A percentile compares a stretch with the other conserved stretches of the same genome.
These are phyloP conservation scores for Salvia sclarea DNA, from an alignment of 305 asterid species.

Conservation along the genomic window DNA sequence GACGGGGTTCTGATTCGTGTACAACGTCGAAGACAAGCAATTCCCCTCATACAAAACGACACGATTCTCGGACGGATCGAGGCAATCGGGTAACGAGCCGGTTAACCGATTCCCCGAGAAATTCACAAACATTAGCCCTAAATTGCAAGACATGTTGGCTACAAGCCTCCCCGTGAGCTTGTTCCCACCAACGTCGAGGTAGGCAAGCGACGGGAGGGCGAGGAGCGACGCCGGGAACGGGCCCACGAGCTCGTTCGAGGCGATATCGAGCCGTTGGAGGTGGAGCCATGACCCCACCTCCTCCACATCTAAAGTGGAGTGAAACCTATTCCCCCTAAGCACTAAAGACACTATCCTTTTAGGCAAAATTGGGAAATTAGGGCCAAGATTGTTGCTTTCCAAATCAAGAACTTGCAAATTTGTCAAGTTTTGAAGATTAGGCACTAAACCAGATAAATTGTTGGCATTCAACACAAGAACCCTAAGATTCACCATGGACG, in stretches of 20 bases:
- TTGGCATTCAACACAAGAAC: slow-evolving; percentile 56
- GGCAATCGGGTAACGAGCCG: slow-evolving; percentile 78
- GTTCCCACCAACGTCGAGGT: slow-evolving; percentile 69
- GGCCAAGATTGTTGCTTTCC: slow-evolving; percentile 64
- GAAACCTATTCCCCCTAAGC: slow-evolving; percentile 63
- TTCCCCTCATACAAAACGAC: slow-evolving; percentile 56
- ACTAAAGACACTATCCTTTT: slow-evolving; percentile 57
- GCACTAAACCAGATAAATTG: slow-evolving; percentile 55
- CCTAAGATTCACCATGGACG: slow-evolving; percentile 53
- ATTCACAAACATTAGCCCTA: slow-evolving; percentile 51
- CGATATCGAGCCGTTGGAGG: slow-evolving; percentile 61
- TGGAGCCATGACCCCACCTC: slow-evolving; percentile 52
- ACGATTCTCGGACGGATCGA: slow-evolving; percentile 31
- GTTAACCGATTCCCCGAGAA: slow-evolving; percentile 64
- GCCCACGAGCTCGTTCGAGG: slow-evolving; percentile 63
- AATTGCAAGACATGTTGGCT: slow-evolving; percentile 61
- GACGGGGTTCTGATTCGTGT: slow-evolving; percentile 52
- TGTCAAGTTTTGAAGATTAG: slow-evolving; percentile 46
- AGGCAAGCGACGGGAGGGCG: slow-evolving; percentile 62
- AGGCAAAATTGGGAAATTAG: slow-evolving; percentile 62
- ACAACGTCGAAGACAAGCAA: slow-evolving; percentile 52
- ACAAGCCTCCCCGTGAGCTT: slow-evolving; percentile 64
- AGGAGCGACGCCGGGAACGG: slow-evolving; percentile 50
- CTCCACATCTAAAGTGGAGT: slow-evolving; percentile 44
- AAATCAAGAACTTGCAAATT: slow-evolving; percentile 84